Evolutionary conservation across 1,139 yeast species (phyloP), one percentile per base, ranked within the genome.

Genomic region (Pichia sp.): DNA sequence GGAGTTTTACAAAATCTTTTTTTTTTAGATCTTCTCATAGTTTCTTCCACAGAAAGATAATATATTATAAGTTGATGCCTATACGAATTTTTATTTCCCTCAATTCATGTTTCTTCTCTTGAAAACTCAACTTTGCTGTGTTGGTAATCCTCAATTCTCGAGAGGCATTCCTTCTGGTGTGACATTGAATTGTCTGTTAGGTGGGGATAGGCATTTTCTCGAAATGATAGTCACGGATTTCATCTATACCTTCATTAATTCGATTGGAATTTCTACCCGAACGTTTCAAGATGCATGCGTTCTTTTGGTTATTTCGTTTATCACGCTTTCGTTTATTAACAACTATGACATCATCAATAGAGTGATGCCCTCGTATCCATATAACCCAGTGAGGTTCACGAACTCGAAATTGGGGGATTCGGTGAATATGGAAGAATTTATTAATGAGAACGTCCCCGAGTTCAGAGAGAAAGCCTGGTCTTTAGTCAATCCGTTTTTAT

Each of bases 401-500:
- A 54, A 54, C 22, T 22, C 36, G 12, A 41, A 26, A 12, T 13
- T 46, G 7, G 18, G 43, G 2, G 13, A 46, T 2, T 43, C 55
- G 16, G 41, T 52, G 2, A 44, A 45, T 2, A 46, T 57, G 46
- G 45, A 52, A 31, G 48, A 55, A 4, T 51, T 57, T 37, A 51
- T 55, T 8, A 37, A 55, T 19, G 59, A 48, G 10, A 66, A 45
- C 59, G 69, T 79, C 4, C 80, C 82, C 1, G 77, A 70, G 18
- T 71, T 81, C 50, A 61, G 65, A 28, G 63, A 76, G 46, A 74
- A 74, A 10, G 62, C 79, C 4, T 67, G 72, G 60, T 77, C 85
- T 60, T 71, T 80, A 68, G 73, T 85, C 63, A 78, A 82, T 57
- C 95, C 95, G 7, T 67, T 77, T 2, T 68, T 85, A 44, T 83